A percentile compares a stretch with the other conserved stretches of the same genome.
These are phyloP conservation scores for Blumeria graminis DNA, from an alignment of 2,329 filamentous ascomycete species.

Conservation along the genomic window DNA sequence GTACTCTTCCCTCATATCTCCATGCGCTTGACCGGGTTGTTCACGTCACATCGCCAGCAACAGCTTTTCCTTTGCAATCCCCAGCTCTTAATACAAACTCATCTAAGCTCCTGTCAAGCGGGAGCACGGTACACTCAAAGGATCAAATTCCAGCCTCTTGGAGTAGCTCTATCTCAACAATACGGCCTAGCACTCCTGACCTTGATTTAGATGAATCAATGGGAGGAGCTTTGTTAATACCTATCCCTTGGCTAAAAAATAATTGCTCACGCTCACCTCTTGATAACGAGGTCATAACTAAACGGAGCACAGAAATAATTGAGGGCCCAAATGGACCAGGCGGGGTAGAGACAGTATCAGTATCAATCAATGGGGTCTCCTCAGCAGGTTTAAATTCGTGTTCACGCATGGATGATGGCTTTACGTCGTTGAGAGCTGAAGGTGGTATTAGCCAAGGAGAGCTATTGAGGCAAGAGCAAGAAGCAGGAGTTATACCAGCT, in stretches of 20 bases:
- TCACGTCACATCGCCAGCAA: constrained; percentile 61
- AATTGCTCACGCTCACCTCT: constrained; percentile 18
- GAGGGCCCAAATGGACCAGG: constrained; percentile 60
- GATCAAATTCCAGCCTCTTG: constrained; percentile 21
- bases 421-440: constrained; percentile 13
- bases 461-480: constrained; percentile 64
- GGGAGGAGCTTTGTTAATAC: constrained; percentile 74
- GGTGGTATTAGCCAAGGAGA: constrained; percentile 58
- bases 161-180: constrained; percentile 21
- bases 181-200: constrained; percentile 15
- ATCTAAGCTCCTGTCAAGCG: constrained; percentile 32
- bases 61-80: constrained; percentile 46
- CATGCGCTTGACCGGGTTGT: constrained; percentile 79
- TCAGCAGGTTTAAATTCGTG: constrained; percentile 18
- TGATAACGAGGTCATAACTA: constrained; percentile 40
- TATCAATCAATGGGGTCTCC: constrained; percentile 45
- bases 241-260: constrained; percentile 64
- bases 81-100: constrained; percentile 35
- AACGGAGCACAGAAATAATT: constrained; percentile 49
- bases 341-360: constrained; percentile 57
- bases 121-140: constrained; percentile 16
- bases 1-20: constrained; percentile 59
- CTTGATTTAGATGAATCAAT: constrained; percentile 72
- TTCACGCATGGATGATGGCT: constrained; percentile 7
- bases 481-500: constrained; percentile 52